Base-by-base conservation (phyloP, 805 yeast species). In the Cyberlindnera galapagoensis region DNA sequence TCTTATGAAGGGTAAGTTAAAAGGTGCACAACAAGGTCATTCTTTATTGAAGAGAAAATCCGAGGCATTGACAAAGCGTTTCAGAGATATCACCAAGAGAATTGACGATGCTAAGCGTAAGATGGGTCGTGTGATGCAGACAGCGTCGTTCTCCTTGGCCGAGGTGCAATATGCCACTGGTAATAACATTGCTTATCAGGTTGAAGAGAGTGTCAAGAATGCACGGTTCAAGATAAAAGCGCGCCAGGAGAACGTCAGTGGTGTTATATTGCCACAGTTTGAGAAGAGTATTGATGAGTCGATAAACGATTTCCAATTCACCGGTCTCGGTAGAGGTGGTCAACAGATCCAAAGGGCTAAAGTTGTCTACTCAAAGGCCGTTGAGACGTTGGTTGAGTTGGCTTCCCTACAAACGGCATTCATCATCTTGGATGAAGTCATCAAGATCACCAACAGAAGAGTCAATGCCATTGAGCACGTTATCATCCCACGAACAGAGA, bases 391-490 rank as follows among this genome's bases (percentile, higher is more conserved):
- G 42, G 97, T 90, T 20, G 97, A 87, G 56, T 70, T 90, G 46
- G 98, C 98, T 0, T 86, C 97, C 9, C 67, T 92, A 52, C 98
- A 90, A 59, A 90, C 97, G 6, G 97, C 97, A 2, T 90, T 90
- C 57, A 86, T 92, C 35, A 90, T 90, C 46, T 72, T 90, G 51
- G 98, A 92, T 62, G 98, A 90, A 60, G 98, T 90, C 38, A 92
- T 90, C 59, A 92, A 92, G 60, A 96, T 92, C 39, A 90, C 98
- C 34, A 90, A 90, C 62, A 76, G 98, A 67, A 84, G 98, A 71
- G 98, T 90, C 52, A 90, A 90, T 58, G 97, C 98, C 42, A 90
- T 90, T 60, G 98, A 90, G 65, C 97, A 90, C 54, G 97, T 90
- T 28, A 88, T 90, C 51, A 90, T 90, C 40, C 98, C 98, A 47